Evolutionary conservation across 1,284 basidiomycete genomes (phyloP).

Genomic region (Sporisorium exsertum): DNA sequence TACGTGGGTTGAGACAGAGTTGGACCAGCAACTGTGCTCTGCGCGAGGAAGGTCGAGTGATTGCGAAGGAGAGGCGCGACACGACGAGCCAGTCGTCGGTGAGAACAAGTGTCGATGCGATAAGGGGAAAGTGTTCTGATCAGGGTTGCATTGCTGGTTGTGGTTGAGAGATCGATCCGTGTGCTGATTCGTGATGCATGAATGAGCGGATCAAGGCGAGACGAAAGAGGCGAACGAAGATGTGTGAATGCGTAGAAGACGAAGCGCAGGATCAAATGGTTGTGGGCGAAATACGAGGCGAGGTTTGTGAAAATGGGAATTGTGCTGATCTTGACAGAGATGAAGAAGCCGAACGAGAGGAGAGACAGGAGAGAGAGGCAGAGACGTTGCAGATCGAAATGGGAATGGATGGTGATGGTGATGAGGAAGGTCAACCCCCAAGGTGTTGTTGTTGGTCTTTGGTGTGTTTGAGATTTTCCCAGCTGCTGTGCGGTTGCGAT

Average conservation of each 20-base stretch:
- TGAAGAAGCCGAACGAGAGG: no score
- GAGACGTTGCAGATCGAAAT: no score
- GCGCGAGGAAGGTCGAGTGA: neutral
- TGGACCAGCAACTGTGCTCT: constrained; percentile 22
- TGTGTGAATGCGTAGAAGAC: neutral
- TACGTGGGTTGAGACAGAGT: constrained; percentile 16
- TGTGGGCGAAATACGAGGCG: neutral
- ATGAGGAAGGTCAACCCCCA: no score
- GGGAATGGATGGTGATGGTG: no score
- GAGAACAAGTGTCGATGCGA: constrained; percentile 1
- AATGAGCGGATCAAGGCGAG: neutral
- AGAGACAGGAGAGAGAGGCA: no score
- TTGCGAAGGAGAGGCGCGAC: neutral
- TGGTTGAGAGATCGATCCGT: neutral
- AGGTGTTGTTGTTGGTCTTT: no score
- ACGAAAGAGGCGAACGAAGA: neutral
- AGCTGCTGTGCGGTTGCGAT: no score
- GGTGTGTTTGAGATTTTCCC: no score
- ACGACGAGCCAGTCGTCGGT: constrained; percentile 24
- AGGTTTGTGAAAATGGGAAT: neutral
- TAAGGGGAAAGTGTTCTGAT: neutral
- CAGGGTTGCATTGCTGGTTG: constrained; percentile 16
- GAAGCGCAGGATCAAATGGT: neutral
- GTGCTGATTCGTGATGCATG: neutral
- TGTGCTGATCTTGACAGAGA: neutral